phyloP scores from a whole-genome alignment of 768 basidiomycete genomes.

The Termitomyces eurrhizus region DNA sequence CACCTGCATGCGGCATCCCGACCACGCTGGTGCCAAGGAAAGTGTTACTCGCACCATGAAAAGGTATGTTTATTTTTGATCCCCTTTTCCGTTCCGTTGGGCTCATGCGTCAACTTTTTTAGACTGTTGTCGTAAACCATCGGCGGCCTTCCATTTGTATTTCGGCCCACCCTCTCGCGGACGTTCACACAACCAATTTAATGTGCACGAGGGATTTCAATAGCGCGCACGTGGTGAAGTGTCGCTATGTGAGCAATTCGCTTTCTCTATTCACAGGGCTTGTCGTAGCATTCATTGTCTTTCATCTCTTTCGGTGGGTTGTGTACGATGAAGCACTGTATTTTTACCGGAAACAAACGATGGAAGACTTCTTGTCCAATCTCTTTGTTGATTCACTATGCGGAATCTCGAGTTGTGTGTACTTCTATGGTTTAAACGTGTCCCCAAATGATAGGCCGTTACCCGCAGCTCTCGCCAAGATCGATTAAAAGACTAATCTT shows the following conservation, averaged over 20 bases:
- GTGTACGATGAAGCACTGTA: background rate
- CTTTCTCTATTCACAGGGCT: background rate
- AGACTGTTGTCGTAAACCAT: slow-evolving; percentile 86
- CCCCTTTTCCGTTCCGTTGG: background rate
- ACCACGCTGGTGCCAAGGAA: slow-evolving; percentile 84
- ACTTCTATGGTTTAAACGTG: background rate
- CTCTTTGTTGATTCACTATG: background rate
- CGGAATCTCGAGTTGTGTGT: background rate
- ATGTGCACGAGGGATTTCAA: slow-evolving; percentile 83
- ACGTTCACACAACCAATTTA: slow-evolving; percentile 89
- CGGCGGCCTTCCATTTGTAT: slow-evolving; percentile 91
- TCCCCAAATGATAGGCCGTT: background rate
- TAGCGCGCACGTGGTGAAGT: slow-evolving; percentile 79
- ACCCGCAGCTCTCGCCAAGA: background rate
- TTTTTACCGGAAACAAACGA: background rate
- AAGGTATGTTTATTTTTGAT: slow-evolving; percentile 36
- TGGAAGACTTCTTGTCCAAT: background rate
- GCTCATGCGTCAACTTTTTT: background rate
- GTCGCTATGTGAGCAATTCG: slow-evolving; percentile 64
- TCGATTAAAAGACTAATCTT: background rate
- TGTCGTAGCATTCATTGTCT: background rate
- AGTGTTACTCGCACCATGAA: slow-evolving; percentile 89
- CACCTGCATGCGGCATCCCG: slow-evolving; percentile 84
- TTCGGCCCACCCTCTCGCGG: slow-evolving; percentile 93
- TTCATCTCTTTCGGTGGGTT: background rate